Evolutionary conservation across 1,284 basidiomycete genomes (phyloP), one percentile per base, ranked within the genome.

Genomic region (Cerioporus squamosus): DNA sequence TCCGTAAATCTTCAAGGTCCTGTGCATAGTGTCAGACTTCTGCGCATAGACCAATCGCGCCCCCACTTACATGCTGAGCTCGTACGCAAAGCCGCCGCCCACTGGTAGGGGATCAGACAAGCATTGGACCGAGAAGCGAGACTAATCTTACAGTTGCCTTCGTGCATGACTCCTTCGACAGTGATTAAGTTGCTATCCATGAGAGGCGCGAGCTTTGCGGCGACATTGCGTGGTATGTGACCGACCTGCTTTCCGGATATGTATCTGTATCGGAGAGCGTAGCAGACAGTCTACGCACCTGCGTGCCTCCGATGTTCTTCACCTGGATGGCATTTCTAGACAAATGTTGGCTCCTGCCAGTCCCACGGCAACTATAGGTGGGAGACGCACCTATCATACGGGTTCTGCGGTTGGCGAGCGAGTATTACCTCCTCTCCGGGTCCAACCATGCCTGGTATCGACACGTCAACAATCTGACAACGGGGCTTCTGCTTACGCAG

Each of bases 341-440:
- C 12, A 5, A 36, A 36, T 14, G 33, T 17, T 36, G 1, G 5
- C 12, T 36, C 4, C 14, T 14, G 14, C 14, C 2, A 1, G 14
- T 36, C 4, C 33, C 5, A 14, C 33, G 33, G 14, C 12, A 5
- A 14, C 5, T 36, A 5, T 15, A 14, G 14, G 14, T 14, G 52
- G n/a, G n/a, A n/a, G n/a, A 69, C 77, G 51, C 75, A 90, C 82
- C 77, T 73, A 64, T 94, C 93, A 65, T 86, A 90, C 58, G 56
- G 63, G 69, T 94, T 94, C 0, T 72, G 59, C 0, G 91, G 90
- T 68, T 95, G 83, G 59, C 93, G 76, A 3, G 84, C 74, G 0
- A 95, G 78, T 44, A 80, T 74, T n/a, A 95, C 93, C 71, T 92
- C 82, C 71, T 95, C 92, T 44, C 88, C 90, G 1, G 81, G 72